Base-by-base conservation (phyloP, 495 filamentous ascomycete genomes). In the Podospora didyma region DNA sequence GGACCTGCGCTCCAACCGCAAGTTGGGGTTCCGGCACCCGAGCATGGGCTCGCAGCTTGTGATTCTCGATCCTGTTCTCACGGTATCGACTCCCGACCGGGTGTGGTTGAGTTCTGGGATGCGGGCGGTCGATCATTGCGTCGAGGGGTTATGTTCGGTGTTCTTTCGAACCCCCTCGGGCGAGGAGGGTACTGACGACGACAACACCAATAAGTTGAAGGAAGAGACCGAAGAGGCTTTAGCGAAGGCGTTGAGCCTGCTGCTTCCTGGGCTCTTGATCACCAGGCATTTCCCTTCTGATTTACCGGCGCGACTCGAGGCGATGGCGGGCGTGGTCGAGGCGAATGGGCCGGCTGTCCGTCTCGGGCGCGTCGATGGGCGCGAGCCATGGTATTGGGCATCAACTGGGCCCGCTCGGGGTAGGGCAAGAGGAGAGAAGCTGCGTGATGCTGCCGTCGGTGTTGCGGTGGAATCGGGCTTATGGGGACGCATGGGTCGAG, bases 331-430 rank as follows among this genome's bases (percentile, higher is more conserved):
- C 1, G 51, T 75, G 24, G 51, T 69, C 12, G 61, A 64, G 10
- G 58, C 66, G n/a, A 0, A 58, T 75, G 60, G 2, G 58, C 60
- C 1, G 51, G 73, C 1, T 14, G 57, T 2, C 66, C 61, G 26
- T 31, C 4, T 31, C 26, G 39, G 75, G 76, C 16, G 39, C 49
- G 23, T n/a, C 41, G 10, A 56, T 79, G 52, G 73, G 78, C 39
- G 75, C 80, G 10, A 83, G 80, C 54, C 85, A 88, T 67, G 86
- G 79, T 0, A 87, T 87, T 63, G 85, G 86, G 10, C 84, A 87
- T 66, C 85, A 87, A 66, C 73, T 87, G 0, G 84, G 85, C 10
- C 83, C 84, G 0, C 62, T 86, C 7, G 85, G 84, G 2, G 83
- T 86, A 12, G 80, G 79, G 4, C 84, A 88, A 61, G 84, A 83